phyloP scores from a whole-genome alignment of 2,329 filamentous ascomycete species.

The Clathrospora elynae region DNA sequence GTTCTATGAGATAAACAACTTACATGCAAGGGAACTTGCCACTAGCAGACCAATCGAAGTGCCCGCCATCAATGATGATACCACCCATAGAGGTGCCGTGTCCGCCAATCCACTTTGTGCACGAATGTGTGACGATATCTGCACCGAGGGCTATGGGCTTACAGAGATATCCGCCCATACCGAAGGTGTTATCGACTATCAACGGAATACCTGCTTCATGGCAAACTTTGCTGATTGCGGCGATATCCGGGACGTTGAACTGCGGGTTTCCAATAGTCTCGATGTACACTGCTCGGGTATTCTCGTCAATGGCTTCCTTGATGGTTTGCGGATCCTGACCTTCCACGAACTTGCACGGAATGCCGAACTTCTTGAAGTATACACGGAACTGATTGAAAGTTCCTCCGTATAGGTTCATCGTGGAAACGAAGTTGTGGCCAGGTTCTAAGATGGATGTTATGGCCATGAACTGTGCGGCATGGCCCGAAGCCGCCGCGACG shows the following conservation, averaged over 20 bases:
- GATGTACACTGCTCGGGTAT: constrained; percentile 72
- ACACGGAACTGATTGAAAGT: constrained; percentile 99
- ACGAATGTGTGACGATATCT: constrained; percentile 92
- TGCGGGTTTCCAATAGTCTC: constrained; percentile 93
- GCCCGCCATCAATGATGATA: constrained; percentile 83
- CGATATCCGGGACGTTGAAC: constrained; percentile 91
- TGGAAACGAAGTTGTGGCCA: constrained; percentile 92
- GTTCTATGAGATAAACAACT: too few species aligned
- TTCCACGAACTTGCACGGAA: constrained; percentile 83
- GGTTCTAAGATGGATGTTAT: constrained; percentile 81
- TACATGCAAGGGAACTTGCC: constrained; percentile 88
- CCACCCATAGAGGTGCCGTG: constrained; percentile 92
- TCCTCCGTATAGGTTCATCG: constrained; percentile 84
- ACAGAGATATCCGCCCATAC: constrained; percentile 86
- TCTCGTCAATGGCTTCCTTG: constrained; percentile 82
- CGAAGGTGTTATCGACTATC: constrained; percentile 87
- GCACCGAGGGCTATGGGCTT: constrained; percentile 88
- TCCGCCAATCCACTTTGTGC: constrained; percentile 93
- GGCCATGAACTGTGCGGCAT: constrained; percentile 90
- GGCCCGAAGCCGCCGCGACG: constrained; percentile 82
- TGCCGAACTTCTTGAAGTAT: constrained; percentile 81
- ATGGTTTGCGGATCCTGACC: constrained; percentile 82
- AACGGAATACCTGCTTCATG: constrained; percentile 67
- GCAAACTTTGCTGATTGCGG: constrained; percentile 82
- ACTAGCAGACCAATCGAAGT: constrained; percentile 91